These are phyloP conservation scores for Cordyceps farinosa DNA, from an alignment of 2,329 filamentous ascomycete genomes.

Conservation along the genomic window DNA sequence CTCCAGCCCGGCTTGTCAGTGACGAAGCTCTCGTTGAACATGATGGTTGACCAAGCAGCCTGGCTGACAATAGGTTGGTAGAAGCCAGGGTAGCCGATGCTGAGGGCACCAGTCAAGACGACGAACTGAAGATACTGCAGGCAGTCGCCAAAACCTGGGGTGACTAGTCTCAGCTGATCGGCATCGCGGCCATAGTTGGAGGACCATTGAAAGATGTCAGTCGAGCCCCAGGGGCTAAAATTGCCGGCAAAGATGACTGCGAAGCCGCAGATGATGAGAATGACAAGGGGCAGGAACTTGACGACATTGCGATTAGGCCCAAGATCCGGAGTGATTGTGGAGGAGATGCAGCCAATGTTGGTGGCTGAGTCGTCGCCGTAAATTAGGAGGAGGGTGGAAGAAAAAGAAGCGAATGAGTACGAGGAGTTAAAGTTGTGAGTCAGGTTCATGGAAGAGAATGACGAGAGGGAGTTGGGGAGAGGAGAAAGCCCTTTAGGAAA, in stretches of 20 bases:
- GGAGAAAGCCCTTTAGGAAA: constrained; percentile 31
- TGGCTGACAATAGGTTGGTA: constrained; percentile 90
- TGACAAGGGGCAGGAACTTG: constrained; percentile 70
- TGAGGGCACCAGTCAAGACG: constrained; percentile 80
- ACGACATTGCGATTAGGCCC: constrained; percentile 67
- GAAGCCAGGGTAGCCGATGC: constrained; percentile 86
- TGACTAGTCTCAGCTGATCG: constrained; percentile 86
- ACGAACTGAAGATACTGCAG: constrained; percentile 96
- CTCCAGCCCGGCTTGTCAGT: constrained; percentile 62
- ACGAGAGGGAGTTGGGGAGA: constrained; percentile 47
- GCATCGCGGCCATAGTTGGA: constrained; percentile 95
- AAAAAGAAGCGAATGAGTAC: constrained; percentile 82
- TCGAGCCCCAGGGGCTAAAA: constrained; percentile 90
- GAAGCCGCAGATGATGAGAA: constrained; percentile 74
- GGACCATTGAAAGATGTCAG: constrained; percentile 91
- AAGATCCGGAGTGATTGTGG: constrained; percentile 80
- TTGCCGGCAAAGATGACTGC: constrained; percentile 82
- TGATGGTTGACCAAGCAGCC: constrained; percentile 79
- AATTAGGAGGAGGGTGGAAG: constrained; percentile 67
- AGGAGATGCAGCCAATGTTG: constrained; percentile 73
- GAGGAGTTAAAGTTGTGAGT: constrained; percentile 72
- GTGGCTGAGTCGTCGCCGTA: constrained; percentile 65
- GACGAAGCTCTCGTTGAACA: constrained; percentile 91
- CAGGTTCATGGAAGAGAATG: constrained; percentile 70
- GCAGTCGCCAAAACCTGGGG: constrained; percentile 93